These are phyloP conservation scores for Phytomonas sp. DNA, from an alignment of 208 protist genomes.

Conservation along the genomic window DNA sequence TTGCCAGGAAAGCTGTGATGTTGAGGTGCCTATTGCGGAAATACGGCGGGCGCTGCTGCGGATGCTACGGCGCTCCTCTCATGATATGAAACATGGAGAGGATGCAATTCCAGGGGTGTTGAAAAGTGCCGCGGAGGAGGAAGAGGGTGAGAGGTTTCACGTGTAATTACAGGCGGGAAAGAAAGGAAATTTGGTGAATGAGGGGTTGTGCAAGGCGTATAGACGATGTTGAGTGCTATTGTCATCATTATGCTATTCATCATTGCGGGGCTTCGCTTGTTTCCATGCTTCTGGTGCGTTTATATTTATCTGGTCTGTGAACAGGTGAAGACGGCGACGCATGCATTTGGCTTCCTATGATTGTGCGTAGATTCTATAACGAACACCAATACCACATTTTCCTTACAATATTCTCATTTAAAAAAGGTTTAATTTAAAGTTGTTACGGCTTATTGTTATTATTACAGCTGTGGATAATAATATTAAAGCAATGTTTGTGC, in stretches of 20 bases:
- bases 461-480: not conserved
- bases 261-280: no score
- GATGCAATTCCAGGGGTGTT: not conserved
- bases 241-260: no score
- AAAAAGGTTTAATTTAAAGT: no score
- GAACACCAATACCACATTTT: no score
- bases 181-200: not conserved
- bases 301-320: no score
- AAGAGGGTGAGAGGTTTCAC: not conserved
- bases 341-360: no score
- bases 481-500: not conserved
- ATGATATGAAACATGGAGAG: not conserved
- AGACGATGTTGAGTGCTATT: not conserved
- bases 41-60: constrained; percentile 37
- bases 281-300: no score
- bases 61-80: constrained; percentile 33
- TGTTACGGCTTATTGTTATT: not conserved
- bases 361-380: no score
- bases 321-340: no score
- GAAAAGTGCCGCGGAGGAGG: constrained; percentile 2
- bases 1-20: constrained; percentile 27
- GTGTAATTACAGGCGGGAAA: not conserved
- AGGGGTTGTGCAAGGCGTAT: not conserved
- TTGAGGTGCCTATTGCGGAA: constrained; percentile 35
- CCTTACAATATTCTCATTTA: no score